phyloP scores from a whole-genome alignment of 768 basidiomycete genomes.

The Coprinopsis sp. region DNA sequence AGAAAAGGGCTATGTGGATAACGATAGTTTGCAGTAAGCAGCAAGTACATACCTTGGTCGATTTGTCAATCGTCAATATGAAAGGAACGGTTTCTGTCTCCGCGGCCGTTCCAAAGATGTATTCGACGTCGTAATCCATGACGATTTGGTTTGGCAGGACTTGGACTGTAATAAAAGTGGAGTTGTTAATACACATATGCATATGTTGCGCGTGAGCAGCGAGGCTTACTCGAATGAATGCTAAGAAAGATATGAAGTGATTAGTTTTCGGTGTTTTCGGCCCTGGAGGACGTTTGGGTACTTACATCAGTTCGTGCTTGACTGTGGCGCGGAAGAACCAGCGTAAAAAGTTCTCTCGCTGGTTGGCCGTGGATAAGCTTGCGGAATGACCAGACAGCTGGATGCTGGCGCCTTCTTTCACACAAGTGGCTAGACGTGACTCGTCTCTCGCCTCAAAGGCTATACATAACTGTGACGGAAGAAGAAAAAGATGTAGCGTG shows the following conservation, averaged over 20 bases:
- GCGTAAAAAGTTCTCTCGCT: not conserved
- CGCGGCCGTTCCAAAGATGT: not conserved
- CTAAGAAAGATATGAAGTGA: not conserved
- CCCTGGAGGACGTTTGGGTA: not conserved
- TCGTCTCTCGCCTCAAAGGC: not conserved
- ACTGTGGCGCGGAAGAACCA: not conserved
- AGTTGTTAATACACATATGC: not conserved
- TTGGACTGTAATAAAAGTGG: not conserved
- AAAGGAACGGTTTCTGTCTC: not conserved
- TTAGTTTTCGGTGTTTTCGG: not conserved
- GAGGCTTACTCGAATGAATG: not conserved
- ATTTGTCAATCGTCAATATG: not conserved
- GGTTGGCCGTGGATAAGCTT: not conserved
- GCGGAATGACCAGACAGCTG: not conserved
- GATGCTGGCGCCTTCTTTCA: not conserved
- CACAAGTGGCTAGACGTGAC: not conserved
- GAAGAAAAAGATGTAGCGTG: not conserved
- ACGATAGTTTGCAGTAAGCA: too few species aligned
- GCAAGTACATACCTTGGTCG: not conserved
- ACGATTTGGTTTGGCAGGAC: not conserved
- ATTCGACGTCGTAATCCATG: constrained; percentile 1
- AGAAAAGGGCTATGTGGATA: not conserved
- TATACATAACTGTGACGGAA: not conserved
- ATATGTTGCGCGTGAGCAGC: not conserved
- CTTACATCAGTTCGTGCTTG: not conserved